Base-by-base conservation (phyloP, 257 asterid genomes). In the Coffea eugenioides region DNA sequence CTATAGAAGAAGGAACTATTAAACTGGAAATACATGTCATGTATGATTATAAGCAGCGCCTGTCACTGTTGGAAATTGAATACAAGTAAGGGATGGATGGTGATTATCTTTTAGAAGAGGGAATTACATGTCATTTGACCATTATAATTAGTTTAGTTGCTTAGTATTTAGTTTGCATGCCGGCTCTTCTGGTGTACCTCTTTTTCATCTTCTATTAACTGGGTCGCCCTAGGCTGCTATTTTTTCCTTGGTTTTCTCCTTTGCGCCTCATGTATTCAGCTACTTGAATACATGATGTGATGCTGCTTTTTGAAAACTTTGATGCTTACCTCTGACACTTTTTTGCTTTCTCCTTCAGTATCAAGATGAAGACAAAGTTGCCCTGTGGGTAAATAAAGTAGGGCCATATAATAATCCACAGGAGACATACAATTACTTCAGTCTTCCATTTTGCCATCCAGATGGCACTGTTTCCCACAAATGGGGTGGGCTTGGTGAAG, bases 401-500 rank as follows among this genome's bases (percentile, higher is more conserved):
- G 99, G 99, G 80, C 98, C 99, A 12, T 93, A 92, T 82, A 92
- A 95, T 82, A 95, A 95, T 85, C 99, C 99, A 46, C 99, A 95
- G 83, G 99, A 95, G 84, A 95, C 99, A 10, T 95, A 95, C 92
- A 95, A 95, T 85, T 95, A 95, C 76, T 92, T 88, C 86, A 92
- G 91, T 86, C 97, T 95, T 79, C 99, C 99, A 6, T 95, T 95
- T 87, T 95, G 99, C 84, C 97, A 73, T 82, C 88, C 89, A 67
- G 86, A 87, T 49, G 95, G 95, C n/a, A 84, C 79, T 86, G 79
- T 89, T 74, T 87, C 94, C 76, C 99, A 93, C 88, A 95, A 92
- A 85, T 95, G 99, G 99, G 99, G 97, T 84, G 98, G 98, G 73
- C 98, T 95, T 74, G 99, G 99, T 62, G 99, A 95, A 88, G 99